Evolutionary conservation across 306 rosid species (phyloP).

Genomic region (Cucumis melo): DNA sequence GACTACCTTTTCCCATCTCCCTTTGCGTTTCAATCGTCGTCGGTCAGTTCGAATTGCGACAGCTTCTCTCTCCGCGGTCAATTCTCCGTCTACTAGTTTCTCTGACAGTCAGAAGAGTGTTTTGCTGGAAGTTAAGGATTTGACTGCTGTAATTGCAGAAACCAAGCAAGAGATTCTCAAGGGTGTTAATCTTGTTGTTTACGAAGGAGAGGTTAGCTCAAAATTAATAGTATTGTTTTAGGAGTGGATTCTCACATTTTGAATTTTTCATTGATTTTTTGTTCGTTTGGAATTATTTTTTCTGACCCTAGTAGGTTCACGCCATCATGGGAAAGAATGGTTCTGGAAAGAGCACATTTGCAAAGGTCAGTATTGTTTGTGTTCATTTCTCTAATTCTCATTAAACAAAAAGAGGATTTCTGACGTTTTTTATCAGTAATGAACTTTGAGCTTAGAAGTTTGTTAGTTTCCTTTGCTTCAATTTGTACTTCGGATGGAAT

Average conservation of each 20-base stretch:
- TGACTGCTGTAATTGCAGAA: constrained; percentile 60
- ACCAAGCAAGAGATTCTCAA: constrained; percentile 49
- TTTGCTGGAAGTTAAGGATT: constrained; percentile 61
- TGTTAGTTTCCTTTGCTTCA: not conserved
- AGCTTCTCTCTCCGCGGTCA: constrained; percentile 22
- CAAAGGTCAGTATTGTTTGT: constrained; percentile 38
- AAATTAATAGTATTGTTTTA: not conserved
- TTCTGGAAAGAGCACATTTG: constrained; percentile 90
- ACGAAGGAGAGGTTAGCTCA: constrained; percentile 52
- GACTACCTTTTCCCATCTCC: constrained; percentile 12
- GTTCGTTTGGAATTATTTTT: not conserved
- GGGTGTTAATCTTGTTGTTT: constrained; percentile 63
- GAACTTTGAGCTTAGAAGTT: not conserved
- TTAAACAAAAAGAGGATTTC: not conserved
- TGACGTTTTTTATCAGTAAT: not conserved
- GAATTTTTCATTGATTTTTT: not conserved
- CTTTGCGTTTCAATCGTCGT: constrained; percentile 8
- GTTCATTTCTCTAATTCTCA: not conserved
- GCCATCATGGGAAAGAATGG: constrained; percentile 97
- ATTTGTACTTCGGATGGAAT: not conserved
- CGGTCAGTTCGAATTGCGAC: not conserved
- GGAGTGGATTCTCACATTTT: not conserved
- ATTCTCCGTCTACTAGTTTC: constrained; percentile 9
- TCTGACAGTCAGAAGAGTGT: constrained; percentile 22
- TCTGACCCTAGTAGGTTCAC: constrained; percentile 34